Conservation (phyloP, 805 yeast genomes). For the Starmera pachycereana region DNA sequence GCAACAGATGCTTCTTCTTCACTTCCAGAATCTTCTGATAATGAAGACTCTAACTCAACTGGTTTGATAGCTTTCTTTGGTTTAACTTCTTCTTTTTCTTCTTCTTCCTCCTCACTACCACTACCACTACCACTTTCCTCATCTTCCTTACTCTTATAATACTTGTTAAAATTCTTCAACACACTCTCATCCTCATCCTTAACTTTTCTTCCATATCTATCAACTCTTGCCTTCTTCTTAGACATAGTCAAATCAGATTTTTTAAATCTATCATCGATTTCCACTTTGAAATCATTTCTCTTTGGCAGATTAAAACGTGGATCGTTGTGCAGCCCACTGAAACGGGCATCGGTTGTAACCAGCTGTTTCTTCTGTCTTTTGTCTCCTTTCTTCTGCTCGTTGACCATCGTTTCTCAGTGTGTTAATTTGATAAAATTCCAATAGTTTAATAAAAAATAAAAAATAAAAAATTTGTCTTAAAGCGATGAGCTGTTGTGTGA, state of each 20-base stretch:
- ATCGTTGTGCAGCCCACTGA: conserved; percentile 69
- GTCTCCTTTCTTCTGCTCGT: not conserved
- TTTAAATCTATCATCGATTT: conserved; percentile 80
- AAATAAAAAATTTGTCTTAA: not conserved
- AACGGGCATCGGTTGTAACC: conserved; percentile 59
- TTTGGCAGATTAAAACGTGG: conserved; percentile 79
- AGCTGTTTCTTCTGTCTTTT: conserved; percentile 3
- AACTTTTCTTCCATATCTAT: conserved; percentile 78
- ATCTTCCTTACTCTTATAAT: conserved; percentile 32
- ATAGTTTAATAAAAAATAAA: not conserved
- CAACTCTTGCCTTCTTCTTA: conserved; percentile 49
- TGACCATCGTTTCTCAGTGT: conserved; percentile 1
- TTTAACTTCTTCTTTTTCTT: conserved; percentile 7
- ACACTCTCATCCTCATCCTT: conserved; percentile 28
- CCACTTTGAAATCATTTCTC: conserved; percentile 57
- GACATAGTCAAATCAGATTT: conserved; percentile 50
- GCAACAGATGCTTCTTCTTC: conserved; percentile 13
- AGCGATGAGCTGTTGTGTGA: too few species aligned
- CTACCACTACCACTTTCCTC: conserved; percentile 34
- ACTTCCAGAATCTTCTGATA: conserved; percentile 6
- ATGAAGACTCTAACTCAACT: conserved; percentile 6
- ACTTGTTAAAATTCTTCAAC: conserved; percentile 48
- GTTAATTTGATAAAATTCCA: too few species aligned
- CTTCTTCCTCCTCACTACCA: conserved; percentile 11
- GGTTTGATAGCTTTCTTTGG: conserved; percentile 11